phyloP scores from a whole-genome alignment of 306 rosid genomes.

The Dalbergia cultrata region DNA sequence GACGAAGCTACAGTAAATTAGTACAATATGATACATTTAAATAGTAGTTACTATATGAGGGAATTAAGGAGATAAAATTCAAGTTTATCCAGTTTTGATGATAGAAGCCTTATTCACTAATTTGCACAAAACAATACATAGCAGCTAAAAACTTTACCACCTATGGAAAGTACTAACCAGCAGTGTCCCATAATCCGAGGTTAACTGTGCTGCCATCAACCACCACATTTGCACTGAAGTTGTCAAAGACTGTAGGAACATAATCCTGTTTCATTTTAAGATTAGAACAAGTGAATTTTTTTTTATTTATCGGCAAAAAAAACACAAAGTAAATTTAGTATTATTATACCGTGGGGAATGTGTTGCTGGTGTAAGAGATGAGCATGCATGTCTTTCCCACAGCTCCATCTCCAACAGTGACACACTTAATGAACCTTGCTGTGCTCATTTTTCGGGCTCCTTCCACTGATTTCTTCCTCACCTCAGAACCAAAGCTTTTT shows the following conservation, averaged over 20 bases:
- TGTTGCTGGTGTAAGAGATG: conserved; percentile 89
- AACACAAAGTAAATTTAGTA: conserved; percentile 29
- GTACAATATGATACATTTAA: neutral
- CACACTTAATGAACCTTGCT: conserved; percentile 93
- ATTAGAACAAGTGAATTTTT: conserved; percentile 31
- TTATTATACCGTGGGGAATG: conserved; percentile 78
- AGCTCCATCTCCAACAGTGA: conserved; percentile 95
- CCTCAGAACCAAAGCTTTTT: conserved; percentile 31
- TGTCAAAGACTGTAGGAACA: conserved; percentile 94
- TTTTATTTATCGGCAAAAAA: conserved; percentile 2
- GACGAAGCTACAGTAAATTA: conserved; percentile 22
- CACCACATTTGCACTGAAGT: conserved; percentile 97
- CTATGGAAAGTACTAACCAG: conserved; percentile 62
- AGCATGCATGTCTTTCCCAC: conserved; percentile 97
- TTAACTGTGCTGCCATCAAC: conserved; percentile 95
- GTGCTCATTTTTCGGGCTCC: conserved; percentile 71
- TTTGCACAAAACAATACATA: conserved; percentile 3
- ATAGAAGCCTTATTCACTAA: conserved; percentile 23
- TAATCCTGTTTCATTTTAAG: conserved; percentile 62
- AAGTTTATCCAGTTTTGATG: neutral
- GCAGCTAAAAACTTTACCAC: neutral
- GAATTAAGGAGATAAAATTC: neutral
- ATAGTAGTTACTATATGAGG: neutral
- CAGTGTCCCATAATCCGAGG: conserved; percentile 95
- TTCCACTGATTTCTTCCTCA: neutral